These are phyloP conservation scores for Ziziphus jujuba DNA, from an alignment of 306 rosid genomes.

Conservation along the genomic window DNA sequence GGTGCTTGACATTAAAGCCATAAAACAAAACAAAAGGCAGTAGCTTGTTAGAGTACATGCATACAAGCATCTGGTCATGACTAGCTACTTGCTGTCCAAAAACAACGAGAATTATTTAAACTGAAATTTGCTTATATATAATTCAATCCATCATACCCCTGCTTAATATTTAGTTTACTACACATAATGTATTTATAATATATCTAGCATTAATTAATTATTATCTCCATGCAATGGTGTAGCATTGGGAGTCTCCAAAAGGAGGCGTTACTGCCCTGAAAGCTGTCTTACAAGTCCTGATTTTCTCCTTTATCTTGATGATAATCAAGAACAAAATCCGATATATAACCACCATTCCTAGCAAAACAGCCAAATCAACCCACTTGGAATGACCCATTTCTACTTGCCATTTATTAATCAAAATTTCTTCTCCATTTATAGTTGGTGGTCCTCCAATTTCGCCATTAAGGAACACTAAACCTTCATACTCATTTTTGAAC, in stretches of 20 bases:
- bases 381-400: slow-evolving; percentile 63
- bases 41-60: too few relatives aligned
- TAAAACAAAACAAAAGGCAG: too few relatives aligned
- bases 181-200: too few relatives aligned
- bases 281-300: slow-evolving; percentile 27
- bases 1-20: too few relatives aligned
- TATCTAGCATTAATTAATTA: too few relatives aligned
- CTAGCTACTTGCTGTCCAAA: too few relatives aligned
- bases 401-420: slow-evolving; percentile 36
- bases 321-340: slow-evolving; percentile 46
- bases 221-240: slow-evolving; percentile 10
- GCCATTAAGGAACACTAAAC: slow-evolving; percentile 25
- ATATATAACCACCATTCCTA: slow-evolving; percentile 58
- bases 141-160: too few relatives aligned
- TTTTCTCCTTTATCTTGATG: slow-evolving; percentile 46
- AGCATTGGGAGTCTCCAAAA: slow-evolving; percentile 15
- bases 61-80: too few relatives aligned
- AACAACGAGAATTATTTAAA: too few relatives aligned
- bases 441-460: neutral
- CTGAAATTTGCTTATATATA: too few relatives aligned
- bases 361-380: slow-evolving; percentile 54
- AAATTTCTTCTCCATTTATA: slow-evolving; percentile 35
- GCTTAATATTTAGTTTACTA: too few relatives aligned
- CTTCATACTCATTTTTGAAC: slow-evolving; percentile 66
- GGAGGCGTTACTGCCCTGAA: slow-evolving; percentile 1